Percentiles rank a stretch among this genome's conserved stretches.
phyloP scores from a whole-genome alignment of 2,329 filamentous ascomycete species.

The Reticulascus tulasneorum region DNA sequence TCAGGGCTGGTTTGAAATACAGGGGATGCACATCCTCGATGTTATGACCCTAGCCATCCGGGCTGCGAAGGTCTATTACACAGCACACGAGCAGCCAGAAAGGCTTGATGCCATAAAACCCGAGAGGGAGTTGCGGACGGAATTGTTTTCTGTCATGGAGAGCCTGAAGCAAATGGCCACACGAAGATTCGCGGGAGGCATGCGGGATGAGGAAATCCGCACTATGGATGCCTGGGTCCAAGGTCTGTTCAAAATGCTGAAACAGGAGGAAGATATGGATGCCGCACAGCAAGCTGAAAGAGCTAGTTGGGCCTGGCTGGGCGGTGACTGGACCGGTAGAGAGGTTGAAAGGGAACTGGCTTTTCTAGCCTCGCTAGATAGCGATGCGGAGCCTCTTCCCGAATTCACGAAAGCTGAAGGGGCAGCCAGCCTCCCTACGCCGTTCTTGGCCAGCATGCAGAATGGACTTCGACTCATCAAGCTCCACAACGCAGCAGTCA shows the following conservation, averaged over 20 bases:
- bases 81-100: constrained; percentile 81
- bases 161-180: constrained; percentile 88
- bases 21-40: constrained; percentile 89
- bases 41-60: constrained; percentile 93
- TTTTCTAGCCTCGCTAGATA: constrained; percentile 75
- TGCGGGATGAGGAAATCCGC: constrained; percentile 73
- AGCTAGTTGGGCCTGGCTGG: constrained; percentile 75
- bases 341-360: constrained; percentile 76
- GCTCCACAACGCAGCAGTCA: constrained; percentile 85
- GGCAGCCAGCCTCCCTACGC: constrained; percentile 54
- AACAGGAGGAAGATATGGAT: constrained; percentile 73
- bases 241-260: constrained; percentile 72
- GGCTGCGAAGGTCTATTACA: constrained; percentile 95
- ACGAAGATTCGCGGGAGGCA: constrained; percentile 78
- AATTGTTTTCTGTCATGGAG: constrained; percentile 83
- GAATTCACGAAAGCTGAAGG: constrained; percentile 55
- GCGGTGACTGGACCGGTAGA: constrained; percentile 69
- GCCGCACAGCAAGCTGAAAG: constrained; percentile 66
- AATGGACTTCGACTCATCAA: constrained; percentile 79
- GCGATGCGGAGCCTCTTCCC: constrained; percentile 57
- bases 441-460: constrained; percentile 69
- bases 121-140: constrained; percentile 78
- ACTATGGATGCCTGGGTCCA: constrained; percentile 76
- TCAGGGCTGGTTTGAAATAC: constrained; percentile 77
- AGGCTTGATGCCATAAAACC: constrained; percentile 82